These are phyloP conservation scores for Penicillium cinerascens DNA, from an alignment of 495 filamentous ascomycete genomes.

Conservation along the genomic window DNA sequence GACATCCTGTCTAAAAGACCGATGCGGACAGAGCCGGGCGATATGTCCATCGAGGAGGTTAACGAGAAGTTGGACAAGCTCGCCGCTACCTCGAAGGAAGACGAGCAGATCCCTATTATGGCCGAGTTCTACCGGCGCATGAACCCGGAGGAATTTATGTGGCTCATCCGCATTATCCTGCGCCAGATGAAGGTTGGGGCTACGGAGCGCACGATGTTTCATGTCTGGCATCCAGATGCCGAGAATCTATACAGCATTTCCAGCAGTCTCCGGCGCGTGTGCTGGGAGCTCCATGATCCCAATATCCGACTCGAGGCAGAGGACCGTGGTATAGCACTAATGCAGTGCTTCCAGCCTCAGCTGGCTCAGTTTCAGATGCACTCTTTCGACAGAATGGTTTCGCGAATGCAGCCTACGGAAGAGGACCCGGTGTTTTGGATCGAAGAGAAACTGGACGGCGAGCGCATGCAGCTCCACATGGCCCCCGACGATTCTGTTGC, in stretches of 20 bases:
- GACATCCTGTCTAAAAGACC: slow-evolving; percentile 83
- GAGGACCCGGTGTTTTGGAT: slow-evolving; percentile 85
- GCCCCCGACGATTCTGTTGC: slow-evolving; percentile 59
- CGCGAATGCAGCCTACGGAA: slow-evolving; percentile 63
- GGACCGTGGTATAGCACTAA: slow-evolving; percentile 71
- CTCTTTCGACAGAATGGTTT: slow-evolving; percentile 77
- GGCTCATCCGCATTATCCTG: slow-evolving; percentile 91
- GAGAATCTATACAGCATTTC: slow-evolving; percentile 89
- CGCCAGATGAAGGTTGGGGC: slow-evolving; percentile 98
- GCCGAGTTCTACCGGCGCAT: slow-evolving; percentile 81
- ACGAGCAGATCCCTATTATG: slow-evolving; percentile 74
- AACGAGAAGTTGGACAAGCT: slow-evolving; percentile 83
- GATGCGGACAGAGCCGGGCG: slow-evolving; percentile 68
- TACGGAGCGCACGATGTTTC: slow-evolving; percentile 86
- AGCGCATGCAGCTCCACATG: slow-evolving; percentile 98
- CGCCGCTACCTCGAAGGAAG: slow-evolving; percentile 71
- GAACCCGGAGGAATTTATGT: slow-evolving; percentile 91
- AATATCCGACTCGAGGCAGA: slow-evolving; percentile 69
- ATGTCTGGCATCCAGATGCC: slow-evolving; percentile 91
- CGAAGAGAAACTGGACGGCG: slow-evolving; percentile 95
- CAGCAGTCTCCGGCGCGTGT: slow-evolving; percentile 83
- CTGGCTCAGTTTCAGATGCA: slow-evolving; percentile 93
- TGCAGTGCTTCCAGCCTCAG: slow-evolving; percentile 97
- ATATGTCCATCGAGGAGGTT: slow-evolving; percentile 82
- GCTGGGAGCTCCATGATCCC: slow-evolving; percentile 88